Evolutionary conservation across 805 yeast species (phyloP), one percentile per base, ranked within the genome.

Genomic region (Phaffomyces antillensis): DNA sequence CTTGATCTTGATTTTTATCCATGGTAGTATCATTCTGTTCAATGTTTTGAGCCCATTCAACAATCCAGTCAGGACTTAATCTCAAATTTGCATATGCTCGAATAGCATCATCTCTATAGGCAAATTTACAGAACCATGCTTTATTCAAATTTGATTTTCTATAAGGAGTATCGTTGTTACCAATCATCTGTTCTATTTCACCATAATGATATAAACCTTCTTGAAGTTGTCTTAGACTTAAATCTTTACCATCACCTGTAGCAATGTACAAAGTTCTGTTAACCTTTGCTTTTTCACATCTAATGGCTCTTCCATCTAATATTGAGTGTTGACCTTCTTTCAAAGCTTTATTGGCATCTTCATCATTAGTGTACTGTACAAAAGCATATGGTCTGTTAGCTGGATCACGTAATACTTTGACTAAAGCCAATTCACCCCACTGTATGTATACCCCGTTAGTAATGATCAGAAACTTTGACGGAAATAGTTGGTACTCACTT

Each of bases 231-330:
- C 47, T 52, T 37, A 60, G 52, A 3, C 61, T 49, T 9, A 66
- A 53, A 34, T 59, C 55, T 11, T 40, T 37, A 15, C 65, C 68
- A 11, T 54, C 46, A 15, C 62, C 52, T 12, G 65, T 61, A 12
- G 79, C 64, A 38, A 88, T 61, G 59, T 77, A 85, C 36, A 91
- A 67, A 13, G 97, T 90, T 51, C 97, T 73, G 63, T 90, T 91
- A 39, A 90, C 96, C 56, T 85, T 81, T 1, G 98, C 98, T 17
- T 81, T 81, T 64, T 91, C 97, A 65, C 96, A 86, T 45, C 97
- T 75, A 37, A 91, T 77, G 4, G 78, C 69, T 60, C 96, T 73
- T 13, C 89, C 95, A 59, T 86, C 79, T 40, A 89, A 63, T 7
- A 69, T 61, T 7, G 87, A 71, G 45, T 81, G 80, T 55, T 86